Percentiles rank a stretch among this genome's conserved stretches.
Evolutionary conservation across 345 rosid species (phyloP).

Genomic region (Salix brachista): DNA sequence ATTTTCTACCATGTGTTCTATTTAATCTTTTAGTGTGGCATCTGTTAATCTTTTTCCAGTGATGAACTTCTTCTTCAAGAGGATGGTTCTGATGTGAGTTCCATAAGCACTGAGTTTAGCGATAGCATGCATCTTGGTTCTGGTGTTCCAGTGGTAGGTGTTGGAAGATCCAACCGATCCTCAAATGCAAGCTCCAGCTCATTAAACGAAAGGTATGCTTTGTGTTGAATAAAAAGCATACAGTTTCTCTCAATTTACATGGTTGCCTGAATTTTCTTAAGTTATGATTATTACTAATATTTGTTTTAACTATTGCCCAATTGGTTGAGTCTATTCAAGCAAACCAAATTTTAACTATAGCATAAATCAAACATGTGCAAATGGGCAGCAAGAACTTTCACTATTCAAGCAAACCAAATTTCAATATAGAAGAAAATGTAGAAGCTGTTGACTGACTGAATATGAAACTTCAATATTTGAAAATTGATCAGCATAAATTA

Average conservation of each 20-base stretch:
- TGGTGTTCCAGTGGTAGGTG: conserved; percentile 46
- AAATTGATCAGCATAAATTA: background rate
- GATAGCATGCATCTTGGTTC: conserved; percentile 66
- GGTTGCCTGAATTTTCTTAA: background rate
- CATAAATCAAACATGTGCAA: background rate
- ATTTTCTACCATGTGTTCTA: background rate
- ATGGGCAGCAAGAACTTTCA: background rate
- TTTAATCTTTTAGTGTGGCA: conserved; percentile 2
- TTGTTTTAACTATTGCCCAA: background rate
- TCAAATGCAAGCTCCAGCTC: conserved; percentile 45
- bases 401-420: background rate
- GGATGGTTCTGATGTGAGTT: conserved; percentile 57
- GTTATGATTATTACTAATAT: background rate
- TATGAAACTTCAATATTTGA: background rate
- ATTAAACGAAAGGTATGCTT: conserved; percentile 54
- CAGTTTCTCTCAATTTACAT: background rate
- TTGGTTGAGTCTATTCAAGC: background rate
- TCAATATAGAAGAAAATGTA: background rate
- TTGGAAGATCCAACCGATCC: conserved; percentile 46
- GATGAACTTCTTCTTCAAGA: conserved; percentile 90
- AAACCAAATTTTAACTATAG: no score
- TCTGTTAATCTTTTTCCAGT: conserved; percentile 40
- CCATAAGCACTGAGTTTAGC: conserved; percentile 55
- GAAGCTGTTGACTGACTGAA: background rate
- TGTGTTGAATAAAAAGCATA: background rate